phyloP scores from a whole-genome alignment of 177 flowering plant species.

The Vitis hybrid region DNA sequence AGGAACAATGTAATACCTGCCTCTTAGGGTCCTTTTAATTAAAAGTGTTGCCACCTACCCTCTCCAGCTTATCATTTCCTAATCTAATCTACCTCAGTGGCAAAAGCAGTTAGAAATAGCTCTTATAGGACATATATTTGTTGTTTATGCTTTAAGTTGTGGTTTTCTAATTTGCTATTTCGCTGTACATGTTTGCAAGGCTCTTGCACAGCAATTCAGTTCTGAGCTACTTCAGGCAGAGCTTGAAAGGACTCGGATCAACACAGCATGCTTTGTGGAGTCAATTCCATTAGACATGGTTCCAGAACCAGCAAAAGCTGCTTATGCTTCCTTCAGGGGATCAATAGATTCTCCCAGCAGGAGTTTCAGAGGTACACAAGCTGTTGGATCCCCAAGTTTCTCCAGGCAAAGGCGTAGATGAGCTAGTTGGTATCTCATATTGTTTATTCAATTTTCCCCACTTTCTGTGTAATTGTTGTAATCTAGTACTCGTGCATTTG shows the following conservation, averaged over 20 bases:
- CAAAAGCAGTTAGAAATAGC: neutral
- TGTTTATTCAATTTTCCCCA: constrained; percentile 1
- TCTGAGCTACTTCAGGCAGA: constrained; percentile 84
- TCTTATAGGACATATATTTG: too few species aligned
- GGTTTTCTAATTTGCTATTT: neutral
- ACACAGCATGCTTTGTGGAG: constrained; percentile 90
- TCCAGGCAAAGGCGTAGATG: constrained; percentile 60
- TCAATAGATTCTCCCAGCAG: constrained; percentile 66
- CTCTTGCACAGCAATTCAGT: constrained; percentile 89
- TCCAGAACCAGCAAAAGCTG: constrained; percentile 74
- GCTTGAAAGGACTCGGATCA: constrained; percentile 88
- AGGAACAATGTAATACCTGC: too few species aligned
- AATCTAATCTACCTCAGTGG: neutral
- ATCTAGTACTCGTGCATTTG: neutral
- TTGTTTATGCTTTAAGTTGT: neutral
- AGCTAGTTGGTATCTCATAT: constrained; percentile 11
- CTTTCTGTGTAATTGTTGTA: constrained; percentile 18
- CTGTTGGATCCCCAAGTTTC: constrained; percentile 61
- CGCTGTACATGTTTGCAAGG: constrained; percentile 39
- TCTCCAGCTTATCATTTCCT: neutral
- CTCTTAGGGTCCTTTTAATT: too few species aligned
- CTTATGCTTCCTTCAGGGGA: constrained; percentile 68
- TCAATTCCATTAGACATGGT: constrained; percentile 62
- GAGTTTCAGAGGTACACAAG: constrained; percentile 43
- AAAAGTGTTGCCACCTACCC: too few species aligned